Conservation (phyloP, 2,329 filamentous ascomycete species). For the Botrytis aclada region DNA sequence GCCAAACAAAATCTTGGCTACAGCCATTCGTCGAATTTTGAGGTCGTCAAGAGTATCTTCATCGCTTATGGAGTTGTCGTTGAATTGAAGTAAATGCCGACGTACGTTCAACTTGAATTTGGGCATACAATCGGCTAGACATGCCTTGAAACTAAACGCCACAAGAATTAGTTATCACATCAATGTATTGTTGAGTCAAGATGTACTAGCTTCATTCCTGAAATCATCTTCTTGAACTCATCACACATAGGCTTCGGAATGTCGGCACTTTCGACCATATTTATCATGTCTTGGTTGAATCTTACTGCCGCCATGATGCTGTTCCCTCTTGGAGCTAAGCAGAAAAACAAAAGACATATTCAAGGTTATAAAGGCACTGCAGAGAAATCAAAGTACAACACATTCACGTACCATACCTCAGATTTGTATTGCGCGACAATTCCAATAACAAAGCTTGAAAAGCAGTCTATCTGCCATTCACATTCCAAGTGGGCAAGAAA, state of each 20-base stretch:
- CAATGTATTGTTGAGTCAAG: background rate
- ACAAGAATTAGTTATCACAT: background rate
- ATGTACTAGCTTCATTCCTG: conserved; percentile 27
- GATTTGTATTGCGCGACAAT: background rate
- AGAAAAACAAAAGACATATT: conserved; percentile 18
- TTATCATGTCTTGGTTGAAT: conserved; percentile 14
- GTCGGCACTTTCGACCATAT: conserved; percentile 40
- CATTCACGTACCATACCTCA: background rate
- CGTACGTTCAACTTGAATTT: conserved; percentile 20
- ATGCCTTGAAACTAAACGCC: conserved; percentile 13
- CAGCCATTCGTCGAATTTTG: conserved; percentile 21
- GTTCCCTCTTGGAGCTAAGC: conserved; percentile 1
- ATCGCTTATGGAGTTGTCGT: conserved; percentile 25
- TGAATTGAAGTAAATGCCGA: conserved; percentile 25
- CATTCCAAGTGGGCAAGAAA: background rate
- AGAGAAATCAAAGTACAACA: background rate
- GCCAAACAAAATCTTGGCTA: conserved; percentile 25
- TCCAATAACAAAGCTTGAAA: background rate
- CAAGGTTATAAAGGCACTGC: background rate
- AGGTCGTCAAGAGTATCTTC: conserved; percentile 26
- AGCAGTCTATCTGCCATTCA: background rate
- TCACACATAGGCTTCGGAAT: conserved; percentile 17
- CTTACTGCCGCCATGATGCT: conserved; percentile 4
- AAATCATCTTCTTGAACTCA: conserved; percentile 32
- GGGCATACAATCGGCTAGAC: conserved; percentile 15